These are phyloP conservation scores for Striga asiatica DNA, from an alignment of 257 asterid species.

Conservation along the genomic window DNA sequence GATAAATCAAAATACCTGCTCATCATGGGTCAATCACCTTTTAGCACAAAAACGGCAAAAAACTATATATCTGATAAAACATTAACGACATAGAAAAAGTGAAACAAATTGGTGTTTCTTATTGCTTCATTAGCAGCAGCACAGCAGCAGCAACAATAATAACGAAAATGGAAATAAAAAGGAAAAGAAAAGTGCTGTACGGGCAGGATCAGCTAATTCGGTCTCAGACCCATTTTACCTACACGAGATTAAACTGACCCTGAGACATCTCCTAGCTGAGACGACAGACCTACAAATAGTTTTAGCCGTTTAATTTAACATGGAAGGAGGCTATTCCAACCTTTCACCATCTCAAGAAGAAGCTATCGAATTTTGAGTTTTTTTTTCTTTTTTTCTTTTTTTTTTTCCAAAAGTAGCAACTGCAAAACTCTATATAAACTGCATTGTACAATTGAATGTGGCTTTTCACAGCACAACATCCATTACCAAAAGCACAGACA, in stretches of 20 bases:
- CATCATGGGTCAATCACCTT: too few relatives aligned
- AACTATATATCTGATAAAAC: too few relatives aligned
- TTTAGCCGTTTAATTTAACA: constrained; percentile 16
- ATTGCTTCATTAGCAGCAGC: constrained; percentile 17
- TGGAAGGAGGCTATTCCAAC: constrained; percentile 25
- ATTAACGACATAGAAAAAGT: too few relatives aligned
- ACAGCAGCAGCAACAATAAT: constrained; percentile 12
- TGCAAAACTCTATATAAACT: constrained; percentile 22
- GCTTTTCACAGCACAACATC: constrained; percentile 18
- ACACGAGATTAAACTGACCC: constrained; percentile 6
- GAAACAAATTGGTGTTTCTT: constrained; percentile 16
- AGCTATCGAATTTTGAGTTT: too few relatives aligned
- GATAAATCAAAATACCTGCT: too few relatives aligned
- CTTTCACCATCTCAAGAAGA: constrained; percentile 30
- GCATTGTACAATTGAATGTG: constrained; percentile 28
- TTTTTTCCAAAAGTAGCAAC: constrained; percentile 16
- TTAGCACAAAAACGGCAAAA: too few relatives aligned
- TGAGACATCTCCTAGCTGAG: constrained; percentile 17
- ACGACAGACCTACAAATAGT: constrained; percentile 29
- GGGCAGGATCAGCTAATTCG: constrained; percentile 20
- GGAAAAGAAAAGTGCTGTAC: constrained; percentile 11
- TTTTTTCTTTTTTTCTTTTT: too few relatives aligned
- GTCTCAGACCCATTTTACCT: constrained; percentile 15
- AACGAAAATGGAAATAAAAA: constrained; percentile 13
- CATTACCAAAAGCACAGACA: constrained; percentile 4